Evolutionary conservation across 257 asterid species (phyloP).

Genomic region (Fraxinus cuspidata): DNA sequence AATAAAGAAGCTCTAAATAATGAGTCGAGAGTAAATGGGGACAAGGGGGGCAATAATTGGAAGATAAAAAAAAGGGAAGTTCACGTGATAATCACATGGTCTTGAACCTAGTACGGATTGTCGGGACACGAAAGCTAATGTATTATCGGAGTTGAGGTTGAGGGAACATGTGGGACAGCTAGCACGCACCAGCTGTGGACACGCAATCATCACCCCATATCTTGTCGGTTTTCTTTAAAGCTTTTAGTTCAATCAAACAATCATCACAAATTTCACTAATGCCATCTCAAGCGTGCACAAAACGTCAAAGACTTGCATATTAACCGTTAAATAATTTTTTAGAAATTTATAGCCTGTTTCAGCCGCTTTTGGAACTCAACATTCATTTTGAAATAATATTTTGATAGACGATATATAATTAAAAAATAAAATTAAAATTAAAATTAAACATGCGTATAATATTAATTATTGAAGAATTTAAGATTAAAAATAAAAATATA

Average conservation of each 20-base stretch:
- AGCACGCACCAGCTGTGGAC: slow-evolving; percentile 48
- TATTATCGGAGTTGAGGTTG: slow-evolving; percentile 49
- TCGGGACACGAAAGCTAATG: slow-evolving; percentile 45
- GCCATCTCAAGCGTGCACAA: background rate
- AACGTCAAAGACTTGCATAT: too few species aligned
- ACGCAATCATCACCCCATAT: slow-evolving; percentile 52
- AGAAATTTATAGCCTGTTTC: too few species aligned
- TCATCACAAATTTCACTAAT: background rate
- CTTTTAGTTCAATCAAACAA: background rate
- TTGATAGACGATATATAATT: too few species aligned
- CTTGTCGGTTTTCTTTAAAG: slow-evolving; percentile 42
- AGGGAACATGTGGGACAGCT: slow-evolving; percentile 76
- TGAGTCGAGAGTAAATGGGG: background rate
- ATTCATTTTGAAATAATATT: too few species aligned
- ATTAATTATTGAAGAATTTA: too few species aligned
- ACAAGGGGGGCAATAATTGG: background rate
- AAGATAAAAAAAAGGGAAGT: background rate
- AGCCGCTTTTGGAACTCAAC: too few species aligned
- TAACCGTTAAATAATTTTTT: too few species aligned
- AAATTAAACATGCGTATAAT: too few species aligned
- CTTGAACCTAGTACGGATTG: slow-evolving; percentile 61
- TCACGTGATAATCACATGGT: slow-evolving; percentile 75
- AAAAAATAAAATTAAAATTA: too few species aligned
- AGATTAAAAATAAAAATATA: too few species aligned
- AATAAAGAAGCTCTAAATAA: too few species aligned